Evolutionary conservation across 2,329 filamentous ascomycete genomes (phyloP), one percentile per base, ranked within the genome.

Genomic region (Aspergillus brasiliensis): DNA sequence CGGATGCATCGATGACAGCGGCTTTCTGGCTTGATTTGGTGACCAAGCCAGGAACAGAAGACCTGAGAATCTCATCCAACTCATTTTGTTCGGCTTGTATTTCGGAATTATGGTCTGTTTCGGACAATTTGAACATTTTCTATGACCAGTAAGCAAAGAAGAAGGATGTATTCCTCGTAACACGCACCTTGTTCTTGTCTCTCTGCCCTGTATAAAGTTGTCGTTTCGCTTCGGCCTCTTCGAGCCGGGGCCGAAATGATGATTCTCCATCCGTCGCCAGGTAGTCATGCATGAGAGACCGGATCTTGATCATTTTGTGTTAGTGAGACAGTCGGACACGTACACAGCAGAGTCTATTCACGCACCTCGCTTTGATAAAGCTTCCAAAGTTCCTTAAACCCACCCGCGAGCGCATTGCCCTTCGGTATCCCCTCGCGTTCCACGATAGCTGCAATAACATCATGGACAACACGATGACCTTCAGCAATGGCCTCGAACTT

Each of bases 401-500:
- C 92, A 57, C 92, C 88, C 5, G 92, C 88, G 52, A 98, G 83
- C 0, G 86, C 83, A 80, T 80, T 89, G 81, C 75, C 87, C 57
- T 84, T 83, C 53, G 73, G 76, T 52, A 82, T 74, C 76, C 90
- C 90, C 71, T 98, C 93, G 52, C 96, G 87, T 63, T 89, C 87
- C 56, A 94, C 87, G 60, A 99, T 91, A 1, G 91, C 91, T 63
- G 89, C 89, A 70, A 97, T 89, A 49, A 96, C 90, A 74, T 98
- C 95, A 75, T 98, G 92, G 59, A 98, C 88, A 0, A 97, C 89
- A 44, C 96, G 89, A 72, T 99, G 95, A 2, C 93, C 91, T 78
- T 99, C 96, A 4, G 92, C 92, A 66, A 99, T 98, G 7, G 95
- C 91, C 75, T 98, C 95, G 65, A 99, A 98, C 69, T 97, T 97